Base-by-base conservation (phyloP, 257 asterid species). In the Misopates orontium region DNA sequence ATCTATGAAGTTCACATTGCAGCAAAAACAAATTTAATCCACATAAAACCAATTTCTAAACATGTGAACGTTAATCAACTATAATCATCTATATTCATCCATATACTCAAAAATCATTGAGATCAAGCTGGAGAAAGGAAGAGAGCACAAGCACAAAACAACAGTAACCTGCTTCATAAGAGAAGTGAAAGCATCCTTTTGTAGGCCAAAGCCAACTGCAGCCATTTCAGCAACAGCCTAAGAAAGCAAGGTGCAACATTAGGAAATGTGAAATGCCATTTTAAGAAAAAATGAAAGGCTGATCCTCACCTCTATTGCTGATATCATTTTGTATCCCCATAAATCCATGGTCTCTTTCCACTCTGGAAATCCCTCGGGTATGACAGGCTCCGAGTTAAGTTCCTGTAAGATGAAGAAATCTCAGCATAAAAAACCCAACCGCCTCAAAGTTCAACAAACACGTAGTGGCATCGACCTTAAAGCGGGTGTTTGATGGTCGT, bases 171-270 rank as follows among this genome's bases (percentile, higher is more conserved):
- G 92, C 79, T 84, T 85, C 99, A 94, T 94, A 52, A 88, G 81
- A 80, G 96, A 94, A 74, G 96, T 88, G 71, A 94, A 94, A 50
- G 99, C 95, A 75, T 88, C 97, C 79, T 79, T 90, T 57, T 86
- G 75, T 80, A 94, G 79, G 65, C 95, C 99, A 85, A 93, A 93
- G 31, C 99, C 99, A 64, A 88, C 81, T 8, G 97, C 99, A 23
- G 96, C 99, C 97, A 93, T 88, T 81, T 93, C 97, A 63, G 97
- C 95, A 78, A 90, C 97, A 56, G 68, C 90, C 99, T 94, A 75
- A 67, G 56, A 74, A 71, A 73, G 39, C 69, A 65, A 13, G 40
- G 56, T 69, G 71, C 41, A 52, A 56, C 31, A 28, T 62, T 59
- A 49, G 67, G 51, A 70, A 70, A 67, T 19, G 56, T 15, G 47